Percentiles rank a stretch among this genome's conserved stretches.
Evolutionary conservation across 2,329 filamentous ascomycete species (phyloP).

Genomic region (Fusarium drepaniforme): DNA sequence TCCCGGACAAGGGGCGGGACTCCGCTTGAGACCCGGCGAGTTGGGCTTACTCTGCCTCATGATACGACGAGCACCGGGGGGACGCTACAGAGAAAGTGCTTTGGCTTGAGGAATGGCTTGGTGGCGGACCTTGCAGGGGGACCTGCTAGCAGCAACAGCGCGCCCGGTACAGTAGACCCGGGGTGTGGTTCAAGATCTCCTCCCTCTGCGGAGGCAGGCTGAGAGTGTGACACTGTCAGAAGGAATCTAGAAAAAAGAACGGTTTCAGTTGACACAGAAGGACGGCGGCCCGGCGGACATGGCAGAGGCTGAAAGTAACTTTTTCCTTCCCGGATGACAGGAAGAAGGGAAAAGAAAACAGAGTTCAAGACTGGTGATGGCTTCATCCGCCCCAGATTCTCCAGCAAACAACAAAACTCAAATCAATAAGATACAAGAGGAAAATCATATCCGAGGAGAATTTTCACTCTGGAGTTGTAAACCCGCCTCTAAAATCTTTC

Average conservation of each 20-base stretch:
- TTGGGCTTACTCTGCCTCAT: slow-evolving; percentile 1
- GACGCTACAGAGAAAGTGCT: neutral
- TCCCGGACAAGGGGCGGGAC: slow-evolving; percentile 10
- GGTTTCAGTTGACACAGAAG: neutral
- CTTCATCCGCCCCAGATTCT: neutral
- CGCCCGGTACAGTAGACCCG: slow-evolving; percentile 1
- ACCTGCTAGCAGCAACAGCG: no score
- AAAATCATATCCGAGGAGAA: slow-evolving; percentile 3
- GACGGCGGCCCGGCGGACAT: neutral
- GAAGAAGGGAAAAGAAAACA: neutral
- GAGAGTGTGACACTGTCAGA: neutral
- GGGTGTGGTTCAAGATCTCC: neutral
- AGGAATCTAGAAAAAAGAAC: slow-evolving; percentile 1
- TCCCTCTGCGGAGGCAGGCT: neutral
- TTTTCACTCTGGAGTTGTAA: neutral
- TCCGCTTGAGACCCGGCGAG: neutral
- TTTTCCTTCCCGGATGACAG: neutral
- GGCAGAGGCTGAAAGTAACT: neutral
- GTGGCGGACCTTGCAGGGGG: neutral
- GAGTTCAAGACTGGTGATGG: slow-evolving; percentile 1
- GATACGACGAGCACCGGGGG: neutral
- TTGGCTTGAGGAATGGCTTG: neutral
- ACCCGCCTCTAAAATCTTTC: neutral
- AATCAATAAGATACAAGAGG: neutral
- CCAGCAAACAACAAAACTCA: neutral